Percentiles rank a stretch among this genome's conserved stretches.
Conservation (phyloP, 164 flowering plant species). For the Dillenia turbinata region DNA sequence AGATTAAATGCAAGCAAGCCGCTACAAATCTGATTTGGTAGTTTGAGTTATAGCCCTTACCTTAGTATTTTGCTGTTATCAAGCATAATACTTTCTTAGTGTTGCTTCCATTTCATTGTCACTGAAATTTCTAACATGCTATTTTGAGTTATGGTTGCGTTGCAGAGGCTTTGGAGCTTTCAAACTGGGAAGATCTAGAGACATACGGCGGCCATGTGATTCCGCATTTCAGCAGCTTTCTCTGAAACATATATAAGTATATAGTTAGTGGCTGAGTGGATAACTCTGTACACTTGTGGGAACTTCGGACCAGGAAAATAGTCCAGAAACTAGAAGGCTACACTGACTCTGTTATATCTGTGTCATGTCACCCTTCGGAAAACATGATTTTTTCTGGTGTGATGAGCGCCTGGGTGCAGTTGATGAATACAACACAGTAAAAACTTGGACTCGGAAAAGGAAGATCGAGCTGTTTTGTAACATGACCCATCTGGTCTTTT, state of each 20-base stretch:
- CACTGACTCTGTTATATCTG: constrained; percentile 52
- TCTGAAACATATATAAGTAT: constrained; percentile 54
- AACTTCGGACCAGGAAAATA: constrained; percentile 48
- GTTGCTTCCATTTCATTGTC: not conserved
- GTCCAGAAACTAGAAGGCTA: constrained; percentile 70
- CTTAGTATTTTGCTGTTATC: too few relatives aligned
- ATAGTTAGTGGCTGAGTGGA: constrained; percentile 67
- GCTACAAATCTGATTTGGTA: too few relatives aligned
- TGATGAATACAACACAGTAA: constrained; percentile 49
- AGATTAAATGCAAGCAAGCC: too few relatives aligned
- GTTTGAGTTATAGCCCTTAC: too few relatives aligned
- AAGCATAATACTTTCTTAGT: not conserved
- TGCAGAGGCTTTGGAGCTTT: constrained; percentile 67
- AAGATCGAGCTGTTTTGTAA: constrained; percentile 7
- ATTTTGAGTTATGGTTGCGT: not conserved
- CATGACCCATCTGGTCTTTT: too few relatives aligned
- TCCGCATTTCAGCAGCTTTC: constrained; percentile 51
- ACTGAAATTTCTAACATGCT: not conserved
- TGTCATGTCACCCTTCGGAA: constrained; percentile 52
- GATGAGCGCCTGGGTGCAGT: constrained; percentile 13
- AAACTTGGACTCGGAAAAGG: constrained; percentile 45
- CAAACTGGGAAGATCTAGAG: constrained; percentile 54
- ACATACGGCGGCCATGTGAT: constrained; percentile 50
- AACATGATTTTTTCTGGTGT: constrained; percentile 57
- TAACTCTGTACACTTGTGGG: constrained; percentile 59